Evolutionary conservation across 768 basidiomycete species (phyloP).

Genomic region (Pisolithus albus): DNA sequence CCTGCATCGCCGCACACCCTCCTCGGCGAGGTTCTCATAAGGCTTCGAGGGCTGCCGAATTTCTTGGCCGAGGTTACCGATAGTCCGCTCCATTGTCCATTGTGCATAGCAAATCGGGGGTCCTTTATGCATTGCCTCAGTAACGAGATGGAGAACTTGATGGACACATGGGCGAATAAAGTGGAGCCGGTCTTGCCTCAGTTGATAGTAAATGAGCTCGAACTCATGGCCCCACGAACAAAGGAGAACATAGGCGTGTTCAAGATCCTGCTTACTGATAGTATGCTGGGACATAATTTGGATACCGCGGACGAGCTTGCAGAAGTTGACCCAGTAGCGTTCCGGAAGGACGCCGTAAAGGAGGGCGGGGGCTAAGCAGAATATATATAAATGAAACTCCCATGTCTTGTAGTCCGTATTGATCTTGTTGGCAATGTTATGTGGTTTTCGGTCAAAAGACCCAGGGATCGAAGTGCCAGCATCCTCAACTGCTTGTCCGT

Average conservation of each 20-base stretch:
- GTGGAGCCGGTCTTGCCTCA: slow-evolving; percentile 20
- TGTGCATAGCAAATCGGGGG: slow-evolving; percentile 17
- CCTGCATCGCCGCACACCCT: slow-evolving; percentile 10
- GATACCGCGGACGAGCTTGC: slow-evolving; percentile 17
- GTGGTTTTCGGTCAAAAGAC: slow-evolving; percentile 14
- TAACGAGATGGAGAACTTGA: slow-evolving; percentile 15
- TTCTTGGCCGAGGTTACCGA: slow-evolving; percentile 22
- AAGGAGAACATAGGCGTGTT: slow-evolving; percentile 7
- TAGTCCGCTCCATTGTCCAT: slow-evolving; percentile 23
- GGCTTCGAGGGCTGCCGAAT: slow-evolving; percentile 19
- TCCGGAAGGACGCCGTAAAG: slow-evolving; percentile 11
- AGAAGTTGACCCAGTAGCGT: slow-evolving; percentile 13
- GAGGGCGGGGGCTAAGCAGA: slow-evolving; percentile 13
- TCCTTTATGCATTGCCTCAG: slow-evolving; percentile 17
- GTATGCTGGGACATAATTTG: slow-evolving; percentile 13
- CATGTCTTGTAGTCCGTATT: slow-evolving; percentile 18
- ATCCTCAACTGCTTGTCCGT: slow-evolving; percentile 13
- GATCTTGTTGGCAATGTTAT: slow-evolving; percentile 17
- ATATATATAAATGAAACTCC: slow-evolving; percentile 16
- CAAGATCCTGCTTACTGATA: slow-evolving; percentile 11
- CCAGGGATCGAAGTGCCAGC: slow-evolving; percentile 9
- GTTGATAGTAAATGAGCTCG: slow-evolving; percentile 23
- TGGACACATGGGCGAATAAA: slow-evolving; percentile 25
- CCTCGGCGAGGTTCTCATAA: slow-evolving; percentile 21
- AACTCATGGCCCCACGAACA: slow-evolving; percentile 20